Percentiles rank a stretch among this genome's conserved stretches.
Conservation (phyloP, 2,329 filamentous ascomycete genomes). For the Calonectria henricotiae region DNA sequence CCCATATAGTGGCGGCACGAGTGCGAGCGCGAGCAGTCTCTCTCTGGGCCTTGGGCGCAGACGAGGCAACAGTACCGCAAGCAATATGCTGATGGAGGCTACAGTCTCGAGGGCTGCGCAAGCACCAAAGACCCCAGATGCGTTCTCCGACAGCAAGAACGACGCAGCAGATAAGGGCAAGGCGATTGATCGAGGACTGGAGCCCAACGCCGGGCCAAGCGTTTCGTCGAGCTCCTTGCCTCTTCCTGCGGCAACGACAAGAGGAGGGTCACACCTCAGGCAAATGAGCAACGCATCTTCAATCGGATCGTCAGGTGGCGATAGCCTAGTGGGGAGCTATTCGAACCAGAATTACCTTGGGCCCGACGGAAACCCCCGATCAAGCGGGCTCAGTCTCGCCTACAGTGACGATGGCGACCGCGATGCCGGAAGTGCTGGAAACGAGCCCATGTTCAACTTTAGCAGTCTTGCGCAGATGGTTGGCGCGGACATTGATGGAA, state of each 20-base stretch:
- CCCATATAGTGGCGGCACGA: slow-evolving; percentile 58
- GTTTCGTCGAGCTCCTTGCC: slow-evolving; percentile 62
- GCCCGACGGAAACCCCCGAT: slow-evolving; percentile 65
- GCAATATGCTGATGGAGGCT: slow-evolving; percentile 73
- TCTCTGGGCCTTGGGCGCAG: slow-evolving; percentile 74
- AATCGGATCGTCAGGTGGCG: slow-evolving; percentile 82
- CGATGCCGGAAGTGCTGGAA: slow-evolving; percentile 66
- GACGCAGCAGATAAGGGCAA: slow-evolving; percentile 75
- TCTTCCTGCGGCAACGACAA: slow-evolving; percentile 68
- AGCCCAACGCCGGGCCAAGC: slow-evolving; percentile 50
- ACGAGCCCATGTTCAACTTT: slow-evolving; percentile 93
- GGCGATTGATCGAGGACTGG: slow-evolving; percentile 72
- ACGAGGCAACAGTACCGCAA: slow-evolving; percentile 73
- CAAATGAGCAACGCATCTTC: slow-evolving; percentile 93
- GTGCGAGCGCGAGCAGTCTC: slow-evolving; percentile 76
- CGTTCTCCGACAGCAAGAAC: slow-evolving; percentile 50
- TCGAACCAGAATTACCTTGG: slow-evolving; percentile 55
- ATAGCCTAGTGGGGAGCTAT: slow-evolving; percentile 74
- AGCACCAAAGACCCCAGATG: slow-evolving; percentile 48
- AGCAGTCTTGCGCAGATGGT: slow-evolving; percentile 89
- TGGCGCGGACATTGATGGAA: slow-evolving; percentile 73
- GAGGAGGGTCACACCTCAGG: slow-evolving; percentile 80
- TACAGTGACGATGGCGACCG: slow-evolving; percentile 67
- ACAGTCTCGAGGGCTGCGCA: slow-evolving; percentile 65
- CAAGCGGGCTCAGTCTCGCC: slow-evolving; percentile 70